Conservation (phyloP, 23 red algal species). For the Cyanidiococcus yangmingshanensis region DNA sequence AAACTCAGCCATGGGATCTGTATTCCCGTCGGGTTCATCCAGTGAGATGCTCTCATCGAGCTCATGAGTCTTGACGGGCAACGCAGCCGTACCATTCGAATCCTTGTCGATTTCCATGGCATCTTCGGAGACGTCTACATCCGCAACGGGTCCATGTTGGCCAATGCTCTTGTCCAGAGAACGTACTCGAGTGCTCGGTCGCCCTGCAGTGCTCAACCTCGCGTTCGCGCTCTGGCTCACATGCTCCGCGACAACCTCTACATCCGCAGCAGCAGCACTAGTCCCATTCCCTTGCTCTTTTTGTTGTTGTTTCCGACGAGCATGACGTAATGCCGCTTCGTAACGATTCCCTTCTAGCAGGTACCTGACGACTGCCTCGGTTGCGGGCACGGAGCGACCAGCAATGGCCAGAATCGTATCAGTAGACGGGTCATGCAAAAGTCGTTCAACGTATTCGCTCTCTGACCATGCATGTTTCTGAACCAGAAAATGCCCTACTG, state of each 20-base stretch:
- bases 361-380: not conserved
- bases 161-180: not conserved
- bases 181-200: not conserved
- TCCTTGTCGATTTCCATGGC: not conserved
- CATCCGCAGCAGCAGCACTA: not conserved
- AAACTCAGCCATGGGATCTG: not conserved
- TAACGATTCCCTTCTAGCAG: slow-evolving; percentile 13
- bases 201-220: not conserved
- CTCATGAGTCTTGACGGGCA: not conserved
- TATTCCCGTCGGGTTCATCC: not conserved
- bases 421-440: not conserved
- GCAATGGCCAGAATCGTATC: not conserved
- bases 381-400: not conserved
- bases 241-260: not conserved
- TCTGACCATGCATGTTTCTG: not conserved
- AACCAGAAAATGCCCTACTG: not conserved
- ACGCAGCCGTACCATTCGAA: not conserved
- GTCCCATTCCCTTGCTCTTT: not conserved
- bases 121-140: not conserved
- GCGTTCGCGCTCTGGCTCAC: not conserved
- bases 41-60: not conserved
- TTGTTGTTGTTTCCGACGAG: slow-evolving; percentile 10
- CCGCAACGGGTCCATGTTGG: not conserved
- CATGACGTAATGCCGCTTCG: not conserved
- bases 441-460: not conserved